Evolutionary conservation across 768 basidiomycete species (phyloP).

Genomic region (Dioszegia crocea): DNA sequence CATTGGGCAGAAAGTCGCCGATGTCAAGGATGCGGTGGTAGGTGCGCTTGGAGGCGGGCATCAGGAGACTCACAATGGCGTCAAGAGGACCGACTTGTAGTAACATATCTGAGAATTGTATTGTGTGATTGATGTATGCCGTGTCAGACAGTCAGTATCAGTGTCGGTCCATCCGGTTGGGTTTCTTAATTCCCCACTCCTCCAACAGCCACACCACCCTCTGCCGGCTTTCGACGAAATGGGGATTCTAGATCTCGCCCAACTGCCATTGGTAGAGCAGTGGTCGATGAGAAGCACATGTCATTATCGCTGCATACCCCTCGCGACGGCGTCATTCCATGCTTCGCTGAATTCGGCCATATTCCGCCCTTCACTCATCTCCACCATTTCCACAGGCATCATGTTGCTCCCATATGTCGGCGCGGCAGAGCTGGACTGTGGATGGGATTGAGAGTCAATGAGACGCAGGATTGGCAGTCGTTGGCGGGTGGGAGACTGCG

Average conservation of each 20-base stretch:
- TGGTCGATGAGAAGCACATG: no score
- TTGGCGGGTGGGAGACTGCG: background rate
- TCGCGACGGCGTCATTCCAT: conserved; percentile 48
- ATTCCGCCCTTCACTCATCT: conserved; percentile 66
- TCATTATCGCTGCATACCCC: conserved; percentile 43
- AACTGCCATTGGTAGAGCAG: no score
- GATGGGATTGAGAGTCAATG: conserved; percentile 72
- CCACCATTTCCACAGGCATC: conserved; percentile 84
- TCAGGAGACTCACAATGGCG: background rate
- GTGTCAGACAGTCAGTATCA: background rate
- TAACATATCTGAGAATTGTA: background rate
- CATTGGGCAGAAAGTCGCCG: background rate
- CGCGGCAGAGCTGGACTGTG: conserved; percentile 61
- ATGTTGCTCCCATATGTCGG: conserved; percentile 81
- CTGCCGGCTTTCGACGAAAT: background rate
- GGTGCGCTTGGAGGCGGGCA: conserved; percentile 4
- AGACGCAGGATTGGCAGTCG: conserved; percentile 50
- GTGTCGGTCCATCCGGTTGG: no score
- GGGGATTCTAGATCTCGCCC: background rate
- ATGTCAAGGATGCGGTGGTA: conserved; percentile 12
- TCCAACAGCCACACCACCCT: no score
- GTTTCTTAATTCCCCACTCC: no score
- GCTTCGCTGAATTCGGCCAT: conserved; percentile 68
- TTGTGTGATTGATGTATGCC: background rate
- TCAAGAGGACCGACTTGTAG: conserved; percentile 6